A percentile compares a stretch with the other conserved stretches of the same genome.
These are phyloP conservation scores for Colletotrichum sp. DNA, from an alignment of 2,329 filamentous ascomycete species.

Conservation along the genomic window DNA sequence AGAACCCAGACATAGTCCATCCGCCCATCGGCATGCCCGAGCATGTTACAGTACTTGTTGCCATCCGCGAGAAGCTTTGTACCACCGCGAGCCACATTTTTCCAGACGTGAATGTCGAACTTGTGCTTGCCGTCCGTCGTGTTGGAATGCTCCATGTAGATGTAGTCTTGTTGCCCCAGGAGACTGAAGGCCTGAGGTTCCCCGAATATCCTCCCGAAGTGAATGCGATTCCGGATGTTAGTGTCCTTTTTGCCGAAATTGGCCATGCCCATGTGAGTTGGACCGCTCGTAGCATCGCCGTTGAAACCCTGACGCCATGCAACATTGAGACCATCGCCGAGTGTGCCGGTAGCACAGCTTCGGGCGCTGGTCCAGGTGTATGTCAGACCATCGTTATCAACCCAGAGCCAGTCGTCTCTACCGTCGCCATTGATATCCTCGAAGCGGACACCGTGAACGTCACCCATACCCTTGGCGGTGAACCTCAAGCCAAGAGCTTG, in stretches of 20 bases:
- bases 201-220: conserved; percentile 20
- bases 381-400: conserved; percentile 22
- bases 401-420: conserved; percentile 29
- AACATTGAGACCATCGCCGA: not conserved
- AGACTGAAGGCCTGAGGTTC: conserved; percentile 8
- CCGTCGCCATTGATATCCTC: conserved; percentile 28
- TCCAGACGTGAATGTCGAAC: not conserved
- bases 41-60: conserved; percentile 25
- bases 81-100: conserved; percentile 23
- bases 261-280: conserved; percentile 17
- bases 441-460: conserved; percentile 24
- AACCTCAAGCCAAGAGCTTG: conserved; percentile 32
- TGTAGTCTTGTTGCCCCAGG: conserved; percentile 9
- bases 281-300: conserved; percentile 5
- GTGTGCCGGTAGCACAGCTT: conserved; percentile 23
- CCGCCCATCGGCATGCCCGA: not conserved
- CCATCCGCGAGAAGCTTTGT: conserved; percentile 17
- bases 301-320: conserved; percentile 25
- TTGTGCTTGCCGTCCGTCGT: not conserved
- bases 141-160: conserved; percentile 14
- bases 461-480: conserved; percentile 22
- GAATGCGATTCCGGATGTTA: not conserved
- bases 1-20: conserved; percentile 17
- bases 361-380: conserved; percentile 27
- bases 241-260: not conserved